Evolutionary conservation across 352 stramenopile genomes (phyloP), one percentile per base, ranked within the genome.

Genomic region (Pythium biforme): DNA sequence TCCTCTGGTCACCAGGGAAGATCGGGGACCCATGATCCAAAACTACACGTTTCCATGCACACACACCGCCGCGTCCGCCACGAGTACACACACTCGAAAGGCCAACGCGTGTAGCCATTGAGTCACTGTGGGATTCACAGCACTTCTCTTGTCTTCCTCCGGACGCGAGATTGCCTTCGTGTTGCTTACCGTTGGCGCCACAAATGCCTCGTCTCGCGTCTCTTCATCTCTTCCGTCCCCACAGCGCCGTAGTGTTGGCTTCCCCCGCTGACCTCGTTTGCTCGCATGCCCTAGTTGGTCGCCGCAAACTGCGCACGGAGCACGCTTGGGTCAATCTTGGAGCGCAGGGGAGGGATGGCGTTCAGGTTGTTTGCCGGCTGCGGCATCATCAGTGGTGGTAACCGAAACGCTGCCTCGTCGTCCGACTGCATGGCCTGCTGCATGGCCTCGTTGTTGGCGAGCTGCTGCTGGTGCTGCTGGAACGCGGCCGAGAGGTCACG

Each of bases 311-410:
- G 81, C 10, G 70, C 63, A 52, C 66, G 73, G 20, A 92, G 70
- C 51, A 92, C 79, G 53, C 68, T 89, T 27, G 83, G 83, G 43
- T 89, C 79, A 55, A 92, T 85, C 74, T 92, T 92, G 23, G 83
- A 88, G 26, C 83, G 80, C 39, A 92, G 71, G n/a, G 83, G 83
- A 14, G 83, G 83, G 63, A 92, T 92, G 1, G 31, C 56, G 33
- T 77, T 74, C 54, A 82, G 81, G 49, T 62, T 70, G 25, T 66
- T 64, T 15, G 59, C 43, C 31, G 76, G 66, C 26, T 62, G 66
- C 40, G 75, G 62, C 55, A 89, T 77, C 20, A 88, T 85, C 12
- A 92, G 72, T 47, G 82, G 80, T 20, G 82, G 82, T 45, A 92
- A 63, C 15, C 74, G 72, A 60, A 88, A 87, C 60, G 64, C 54